Evolutionary conservation across 2,329 filamentous ascomycete species (phyloP).

Genomic region (Thielaviopsis populi): DNA sequence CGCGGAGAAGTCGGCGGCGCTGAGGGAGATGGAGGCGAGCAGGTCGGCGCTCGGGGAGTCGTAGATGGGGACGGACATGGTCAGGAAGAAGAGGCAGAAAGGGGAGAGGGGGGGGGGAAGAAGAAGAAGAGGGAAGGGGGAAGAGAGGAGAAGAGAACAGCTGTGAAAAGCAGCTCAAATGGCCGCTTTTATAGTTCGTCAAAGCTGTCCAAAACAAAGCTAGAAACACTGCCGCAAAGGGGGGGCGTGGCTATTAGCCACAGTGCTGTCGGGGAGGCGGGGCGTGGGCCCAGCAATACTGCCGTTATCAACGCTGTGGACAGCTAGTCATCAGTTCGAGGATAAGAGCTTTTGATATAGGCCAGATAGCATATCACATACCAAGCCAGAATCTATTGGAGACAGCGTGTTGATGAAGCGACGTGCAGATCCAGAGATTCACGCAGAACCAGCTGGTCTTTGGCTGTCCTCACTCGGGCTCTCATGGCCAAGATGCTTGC

Average conservation of each 20-base stretch:
- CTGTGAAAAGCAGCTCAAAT: neutral
- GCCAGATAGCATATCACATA: neutral
- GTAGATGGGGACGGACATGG: conserved; percentile 18
- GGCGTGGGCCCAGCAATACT: neutral
- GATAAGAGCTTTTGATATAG: neutral
- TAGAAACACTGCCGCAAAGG: neutral
- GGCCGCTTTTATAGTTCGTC: neutral
- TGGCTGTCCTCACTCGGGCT: too few species aligned
- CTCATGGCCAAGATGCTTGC: too few species aligned
- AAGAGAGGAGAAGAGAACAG: neutral
- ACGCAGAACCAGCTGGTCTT: too few species aligned
- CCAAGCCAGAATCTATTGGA: too few species aligned
- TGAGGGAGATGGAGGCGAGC: conserved; percentile 31
- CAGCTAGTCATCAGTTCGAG: neutral
- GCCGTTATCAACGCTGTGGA: neutral
- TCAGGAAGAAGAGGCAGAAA: neutral
- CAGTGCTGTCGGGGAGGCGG: neutral
- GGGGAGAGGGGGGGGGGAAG: neutral
- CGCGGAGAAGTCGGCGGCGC: conserved; percentile 45
- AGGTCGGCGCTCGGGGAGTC: conserved; percentile 21
- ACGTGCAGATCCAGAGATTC: too few species aligned
- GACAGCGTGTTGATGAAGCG: too few species aligned
- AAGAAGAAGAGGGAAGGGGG: neutral
- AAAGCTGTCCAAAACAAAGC: neutral
- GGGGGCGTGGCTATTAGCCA: neutral